Percentiles rank a stretch among this genome's conserved stretches.
Conservation (phyloP, 176 grass and related monocot species). For the Ananas comosus region DNA sequence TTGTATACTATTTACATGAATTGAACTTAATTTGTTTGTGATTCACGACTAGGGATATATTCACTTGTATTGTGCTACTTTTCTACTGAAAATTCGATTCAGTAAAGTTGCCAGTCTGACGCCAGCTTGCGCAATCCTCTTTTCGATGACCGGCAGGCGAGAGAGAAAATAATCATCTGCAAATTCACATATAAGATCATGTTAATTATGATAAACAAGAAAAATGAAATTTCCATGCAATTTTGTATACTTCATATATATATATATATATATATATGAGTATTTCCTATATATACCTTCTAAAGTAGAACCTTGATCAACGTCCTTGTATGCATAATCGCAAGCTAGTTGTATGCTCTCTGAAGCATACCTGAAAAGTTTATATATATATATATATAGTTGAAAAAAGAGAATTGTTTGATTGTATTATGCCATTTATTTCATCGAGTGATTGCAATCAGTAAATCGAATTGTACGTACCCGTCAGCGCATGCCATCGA, state of each 20-base stretch:
- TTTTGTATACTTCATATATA: not conserved
- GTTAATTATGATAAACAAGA: not conserved
- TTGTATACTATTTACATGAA: too few species aligned
- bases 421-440: not conserved
- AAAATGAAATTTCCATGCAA: not conserved
- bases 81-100: constrained; percentile 32
- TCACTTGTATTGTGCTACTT: not conserved
- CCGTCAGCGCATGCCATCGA: constrained; percentile 32
- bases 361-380: constrained; percentile 30
- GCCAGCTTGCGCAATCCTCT: constrained; percentile 43
- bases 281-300: constrained; percentile 25
- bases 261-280: not conserved
- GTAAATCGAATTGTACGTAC: constrained; percentile 11
- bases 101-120: constrained; percentile 35
- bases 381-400: not conserved
- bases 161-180: constrained; percentile 49
- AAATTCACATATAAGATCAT: not conserved
- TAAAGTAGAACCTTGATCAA: constrained; percentile 32
- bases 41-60: too few species aligned
- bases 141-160: constrained; percentile 35
- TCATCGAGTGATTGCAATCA: not conserved
- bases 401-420: not conserved
- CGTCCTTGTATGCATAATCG: constrained; percentile 34
- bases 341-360: constrained; percentile 38
- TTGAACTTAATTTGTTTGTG: too few species aligned